phyloP scores from a whole-genome alignment of 768 basidiomycete species.

The Tricholoma hemisulphureum region DNA sequence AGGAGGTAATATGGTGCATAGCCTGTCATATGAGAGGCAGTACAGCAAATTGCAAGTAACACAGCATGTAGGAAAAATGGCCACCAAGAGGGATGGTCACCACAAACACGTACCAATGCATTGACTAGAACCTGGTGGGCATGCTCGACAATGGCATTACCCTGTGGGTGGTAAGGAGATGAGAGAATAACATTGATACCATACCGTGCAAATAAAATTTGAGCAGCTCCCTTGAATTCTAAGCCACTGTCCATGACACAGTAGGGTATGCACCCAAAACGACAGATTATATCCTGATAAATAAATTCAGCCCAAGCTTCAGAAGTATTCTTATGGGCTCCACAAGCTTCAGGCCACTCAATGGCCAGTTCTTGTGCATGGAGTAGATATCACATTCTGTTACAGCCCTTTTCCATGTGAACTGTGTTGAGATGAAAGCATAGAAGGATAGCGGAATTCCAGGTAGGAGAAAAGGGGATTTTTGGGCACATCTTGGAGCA shows the following conservation, averaged over 20 bases:
- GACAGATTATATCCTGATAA: constrained; percentile 28
- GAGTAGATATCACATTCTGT: constrained; percentile 24
- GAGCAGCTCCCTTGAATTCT: too few species aligned
- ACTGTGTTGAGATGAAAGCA: too few species aligned
- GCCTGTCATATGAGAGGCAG: not conserved
- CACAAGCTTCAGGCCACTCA: constrained; percentile 22
- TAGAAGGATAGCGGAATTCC: constrained; percentile 7
- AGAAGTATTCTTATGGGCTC: constrained; percentile 8
- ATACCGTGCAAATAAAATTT: constrained; percentile 20
- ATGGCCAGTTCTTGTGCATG: constrained; percentile 22
- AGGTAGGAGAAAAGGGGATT: constrained; percentile 18
- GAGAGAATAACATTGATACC: constrained; percentile 26
- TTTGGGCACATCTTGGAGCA: constrained; percentile 15
- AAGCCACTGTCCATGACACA: too few species aligned
- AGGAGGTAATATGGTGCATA: not conserved
- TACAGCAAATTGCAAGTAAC: not conserved
- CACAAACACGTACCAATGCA: not conserved
- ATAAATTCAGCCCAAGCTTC: constrained; percentile 25
- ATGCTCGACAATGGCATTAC: constrained; percentile 6
- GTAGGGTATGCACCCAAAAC: too few species aligned
- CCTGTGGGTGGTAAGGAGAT: constrained; percentile 31
- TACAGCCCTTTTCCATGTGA: too few species aligned
- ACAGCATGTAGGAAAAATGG: not conserved
- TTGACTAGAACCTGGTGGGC: too few species aligned
- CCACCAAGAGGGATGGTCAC: not conserved